Conservation (phyloP, 306 rosid genomes). For the Herpetospermum pedunculosum region DNA sequence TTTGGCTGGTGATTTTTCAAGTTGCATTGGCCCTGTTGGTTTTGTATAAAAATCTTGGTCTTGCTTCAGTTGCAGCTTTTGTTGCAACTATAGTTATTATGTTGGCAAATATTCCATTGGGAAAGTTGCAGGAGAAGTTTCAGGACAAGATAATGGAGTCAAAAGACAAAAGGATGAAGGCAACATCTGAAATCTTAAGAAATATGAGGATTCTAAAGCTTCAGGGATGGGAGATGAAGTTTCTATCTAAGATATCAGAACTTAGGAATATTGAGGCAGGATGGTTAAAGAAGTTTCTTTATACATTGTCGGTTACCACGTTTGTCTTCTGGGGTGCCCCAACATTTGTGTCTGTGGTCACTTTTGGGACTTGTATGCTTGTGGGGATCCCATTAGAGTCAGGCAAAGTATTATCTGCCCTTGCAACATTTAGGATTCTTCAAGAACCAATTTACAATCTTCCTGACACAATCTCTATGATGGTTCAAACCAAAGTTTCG, state of each 20-base stretch:
- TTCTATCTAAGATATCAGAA: constrained; percentile 45
- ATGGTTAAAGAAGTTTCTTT: constrained; percentile 52
- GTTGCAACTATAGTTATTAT: constrained; percentile 49
- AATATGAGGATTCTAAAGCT: constrained; percentile 83
- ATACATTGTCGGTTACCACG: constrained; percentile 27
- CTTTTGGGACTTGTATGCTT: constrained; percentile 61
- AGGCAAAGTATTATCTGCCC: constrained; percentile 81
- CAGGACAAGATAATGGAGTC: constrained; percentile 73
- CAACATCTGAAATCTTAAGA: constrained; percentile 57
- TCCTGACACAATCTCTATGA: constrained; percentile 62
- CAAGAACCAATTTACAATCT: constrained; percentile 56
- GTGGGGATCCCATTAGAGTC: constrained; percentile 79
- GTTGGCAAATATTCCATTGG: constrained; percentile 61
- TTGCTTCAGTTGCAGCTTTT: constrained; percentile 63
- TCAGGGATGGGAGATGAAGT: constrained; percentile 93
- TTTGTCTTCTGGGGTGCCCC: constrained; percentile 64
- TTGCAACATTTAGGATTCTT: constrained; percentile 76
- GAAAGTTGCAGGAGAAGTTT: constrained; percentile 47
- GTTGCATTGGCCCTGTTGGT: constrained; percentile 52
- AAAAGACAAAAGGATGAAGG: constrained; percentile 80
- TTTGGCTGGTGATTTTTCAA: constrained; percentile 56
- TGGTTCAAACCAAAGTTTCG: constrained; percentile 72
- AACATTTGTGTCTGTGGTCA: constrained; percentile 56
- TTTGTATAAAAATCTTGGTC: constrained; percentile 59
- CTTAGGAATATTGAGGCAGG: constrained; percentile 46